A percentile compares a stretch with the other conserved stretches of the same genome.
These are phyloP conservation scores for Fusarium sp. DNA, from an alignment of 2,329 filamentous ascomycete species.

Conservation along the genomic window DNA sequence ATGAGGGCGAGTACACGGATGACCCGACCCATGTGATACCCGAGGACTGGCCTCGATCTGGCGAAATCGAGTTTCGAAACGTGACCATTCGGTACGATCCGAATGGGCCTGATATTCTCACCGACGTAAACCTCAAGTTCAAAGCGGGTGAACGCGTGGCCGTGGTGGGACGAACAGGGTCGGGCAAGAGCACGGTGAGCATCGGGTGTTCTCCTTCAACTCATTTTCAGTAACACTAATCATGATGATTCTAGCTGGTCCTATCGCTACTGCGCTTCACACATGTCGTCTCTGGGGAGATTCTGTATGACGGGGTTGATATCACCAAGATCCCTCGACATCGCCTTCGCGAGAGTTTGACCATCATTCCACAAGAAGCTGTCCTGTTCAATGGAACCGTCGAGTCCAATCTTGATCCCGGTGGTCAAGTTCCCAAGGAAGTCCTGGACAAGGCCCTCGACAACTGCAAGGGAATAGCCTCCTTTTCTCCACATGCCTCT, in stretches of 20 bases:
- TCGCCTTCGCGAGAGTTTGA: conserved; percentile 61
- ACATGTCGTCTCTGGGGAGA: conserved; percentile 59
- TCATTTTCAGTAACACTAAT: conserved; percentile 12
- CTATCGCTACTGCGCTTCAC: conserved; percentile 64
- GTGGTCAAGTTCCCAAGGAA: conserved; percentile 60
- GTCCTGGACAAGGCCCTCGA: conserved; percentile 66
- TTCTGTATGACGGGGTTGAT: conserved; percentile 64
- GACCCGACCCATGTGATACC: conserved; percentile 51
- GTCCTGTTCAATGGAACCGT: conserved; percentile 64
- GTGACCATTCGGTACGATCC: conserved; percentile 59
- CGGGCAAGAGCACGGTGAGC: conserved; percentile 80
- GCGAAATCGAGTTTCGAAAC: conserved; percentile 60
- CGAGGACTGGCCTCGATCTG: conserved; percentile 55
- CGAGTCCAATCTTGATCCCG: conserved; percentile 69
- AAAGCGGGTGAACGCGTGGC: conserved; percentile 77
- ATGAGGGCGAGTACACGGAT: conserved; percentile 53
- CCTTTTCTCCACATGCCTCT: conserved; percentile 54
- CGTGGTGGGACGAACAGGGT: conserved; percentile 80
- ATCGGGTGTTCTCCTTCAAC: neutral
- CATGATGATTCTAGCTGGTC: conserved; percentile 50
- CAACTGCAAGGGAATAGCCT: conserved; percentile 67
- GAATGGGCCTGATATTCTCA: conserved; percentile 58
- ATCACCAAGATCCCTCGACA: conserved; percentile 60
- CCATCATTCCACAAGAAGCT: conserved; percentile 66
- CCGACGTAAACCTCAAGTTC: conserved; percentile 59